Evolutionary conservation across 1,284 basidiomycete species (phyloP).

Genomic region (Ganoderma multipileum): DNA sequence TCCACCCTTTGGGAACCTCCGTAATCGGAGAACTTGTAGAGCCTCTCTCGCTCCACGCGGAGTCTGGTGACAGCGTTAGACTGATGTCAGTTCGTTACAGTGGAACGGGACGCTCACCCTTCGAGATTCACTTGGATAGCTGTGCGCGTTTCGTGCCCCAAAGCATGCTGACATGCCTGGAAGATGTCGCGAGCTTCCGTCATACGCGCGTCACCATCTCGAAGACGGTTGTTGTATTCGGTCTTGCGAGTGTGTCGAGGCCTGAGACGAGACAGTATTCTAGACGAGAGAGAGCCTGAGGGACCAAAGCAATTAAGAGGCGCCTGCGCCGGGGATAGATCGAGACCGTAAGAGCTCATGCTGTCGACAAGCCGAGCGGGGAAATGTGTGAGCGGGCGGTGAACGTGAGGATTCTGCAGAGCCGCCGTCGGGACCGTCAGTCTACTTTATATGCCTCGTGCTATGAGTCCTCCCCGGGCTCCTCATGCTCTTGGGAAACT

Average conservation of each 20-base stretch:
- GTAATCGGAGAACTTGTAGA: constrained; percentile 17
- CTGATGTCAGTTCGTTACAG: too few relatives aligned
- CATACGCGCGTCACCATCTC: constrained; percentile 15
- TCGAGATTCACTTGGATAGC: constrained; percentile 9
- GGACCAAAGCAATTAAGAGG: constrained; percentile 21
- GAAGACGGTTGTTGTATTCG: constrained; percentile 17
- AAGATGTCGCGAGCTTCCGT: constrained; percentile 15
- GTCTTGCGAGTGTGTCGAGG: constrained; percentile 20
- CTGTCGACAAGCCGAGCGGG: constrained; percentile 14
- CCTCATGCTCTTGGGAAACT: neutral
- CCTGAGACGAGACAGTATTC: constrained; percentile 17
- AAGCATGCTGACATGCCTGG: neutral
- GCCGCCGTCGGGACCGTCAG: neutral
- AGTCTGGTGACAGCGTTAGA: constrained; percentile 9
- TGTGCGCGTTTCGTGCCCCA: constrained; percentile 7
- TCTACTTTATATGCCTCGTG: constrained; percentile 17
- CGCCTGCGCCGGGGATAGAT: constrained; percentile 26
- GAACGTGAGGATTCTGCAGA: constrained; percentile 18
- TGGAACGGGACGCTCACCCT: neutral
- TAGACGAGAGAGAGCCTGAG: constrained; percentile 16
- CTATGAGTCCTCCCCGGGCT: neutral
- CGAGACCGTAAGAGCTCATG: constrained; percentile 14
- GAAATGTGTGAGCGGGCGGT: constrained; percentile 2
- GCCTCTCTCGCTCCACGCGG: constrained; percentile 6
- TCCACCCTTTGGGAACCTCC: constrained; percentile 10